Evolutionary conservation across 257 asterid genomes (phyloP).

Genomic region (Petrea volubilis): DNA sequence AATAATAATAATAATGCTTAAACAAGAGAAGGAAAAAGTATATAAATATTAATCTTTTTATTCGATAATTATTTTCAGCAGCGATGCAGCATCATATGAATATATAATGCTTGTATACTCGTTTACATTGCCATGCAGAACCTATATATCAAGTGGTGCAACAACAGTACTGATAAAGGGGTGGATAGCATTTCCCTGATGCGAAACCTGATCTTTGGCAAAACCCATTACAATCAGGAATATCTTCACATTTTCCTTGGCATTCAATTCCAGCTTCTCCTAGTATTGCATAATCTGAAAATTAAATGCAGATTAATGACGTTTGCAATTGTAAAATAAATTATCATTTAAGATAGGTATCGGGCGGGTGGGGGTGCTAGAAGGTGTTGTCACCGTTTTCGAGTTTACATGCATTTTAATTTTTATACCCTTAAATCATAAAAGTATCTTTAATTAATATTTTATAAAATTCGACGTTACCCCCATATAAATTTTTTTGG

Average conservation of each 20-base stretch:
- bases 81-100: not conserved
- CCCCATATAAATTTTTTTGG: too few species aligned
- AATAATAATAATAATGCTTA: too few species aligned
- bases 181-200: conserved; percentile 40
- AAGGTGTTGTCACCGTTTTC: too few species aligned
- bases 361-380: too few species aligned
- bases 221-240: conserved; percentile 29
- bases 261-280: conserved; percentile 18
- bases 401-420: too few species aligned
- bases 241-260: conserved; percentile 36
- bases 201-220: conserved; percentile 30
- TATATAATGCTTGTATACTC: not conserved
- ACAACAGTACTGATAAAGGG: conserved; percentile 37
- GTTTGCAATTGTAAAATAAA: not conserved
- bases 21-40: not conserved
- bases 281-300: conserved; percentile 20
- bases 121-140: too few species aligned
- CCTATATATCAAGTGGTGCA: conserved; percentile 23
- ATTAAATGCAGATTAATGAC: not conserved
- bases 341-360: too few species aligned
- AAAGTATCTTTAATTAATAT: too few species aligned
- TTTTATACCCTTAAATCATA: too few species aligned
- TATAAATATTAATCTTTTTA: not conserved
- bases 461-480: too few species aligned
- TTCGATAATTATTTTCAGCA: not conserved